phyloP scores from a whole-genome alignment of 2,329 filamentous ascomycete genomes.

The Hymenoscyphus fructigenus region DNA sequence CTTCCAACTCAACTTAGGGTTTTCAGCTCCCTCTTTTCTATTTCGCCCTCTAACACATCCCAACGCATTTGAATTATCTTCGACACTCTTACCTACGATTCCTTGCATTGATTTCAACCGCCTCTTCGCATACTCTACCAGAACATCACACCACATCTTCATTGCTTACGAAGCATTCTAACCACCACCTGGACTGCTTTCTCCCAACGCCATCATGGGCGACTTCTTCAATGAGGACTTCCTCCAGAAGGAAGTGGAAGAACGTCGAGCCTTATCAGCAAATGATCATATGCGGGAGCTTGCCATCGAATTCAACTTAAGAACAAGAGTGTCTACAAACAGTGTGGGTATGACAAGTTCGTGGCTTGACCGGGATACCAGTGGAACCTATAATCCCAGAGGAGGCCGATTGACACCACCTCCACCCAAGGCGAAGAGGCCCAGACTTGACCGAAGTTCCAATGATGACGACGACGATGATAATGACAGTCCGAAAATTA shows the following conservation, averaged over 20 bases:
- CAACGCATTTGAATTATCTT: background rate
- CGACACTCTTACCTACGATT: background rate
- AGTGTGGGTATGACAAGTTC: slow-evolving; percentile 14
- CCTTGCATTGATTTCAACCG: background rate
- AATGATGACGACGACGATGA: slow-evolving; percentile 1
- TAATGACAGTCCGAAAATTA: background rate
- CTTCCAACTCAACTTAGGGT: too few species aligned
- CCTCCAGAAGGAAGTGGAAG: background rate
- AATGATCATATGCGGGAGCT: slow-evolving; percentile 8
- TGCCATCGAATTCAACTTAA: slow-evolving; percentile 19
- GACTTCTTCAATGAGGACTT: background rate
- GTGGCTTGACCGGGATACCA: slow-evolving; percentile 31
- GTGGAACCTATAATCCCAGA: slow-evolving; percentile 33
- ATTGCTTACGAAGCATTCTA: background rate
- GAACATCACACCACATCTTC: background rate
- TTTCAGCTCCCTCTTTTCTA: too few species aligned
- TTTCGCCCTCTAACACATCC: too few species aligned
- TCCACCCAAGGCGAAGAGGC: slow-evolving; percentile 7
- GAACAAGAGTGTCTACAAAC: slow-evolving; percentile 6
- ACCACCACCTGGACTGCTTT: background rate
- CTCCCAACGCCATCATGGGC: background rate
- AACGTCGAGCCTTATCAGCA: background rate
- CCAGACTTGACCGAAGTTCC: background rate
- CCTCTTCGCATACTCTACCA: background rate
- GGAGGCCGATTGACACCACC: slow-evolving; percentile 1